Evolutionary conservation across 306 rosid genomes (phyloP).

Genomic region (Glycyrrhiza uralensis): DNA sequence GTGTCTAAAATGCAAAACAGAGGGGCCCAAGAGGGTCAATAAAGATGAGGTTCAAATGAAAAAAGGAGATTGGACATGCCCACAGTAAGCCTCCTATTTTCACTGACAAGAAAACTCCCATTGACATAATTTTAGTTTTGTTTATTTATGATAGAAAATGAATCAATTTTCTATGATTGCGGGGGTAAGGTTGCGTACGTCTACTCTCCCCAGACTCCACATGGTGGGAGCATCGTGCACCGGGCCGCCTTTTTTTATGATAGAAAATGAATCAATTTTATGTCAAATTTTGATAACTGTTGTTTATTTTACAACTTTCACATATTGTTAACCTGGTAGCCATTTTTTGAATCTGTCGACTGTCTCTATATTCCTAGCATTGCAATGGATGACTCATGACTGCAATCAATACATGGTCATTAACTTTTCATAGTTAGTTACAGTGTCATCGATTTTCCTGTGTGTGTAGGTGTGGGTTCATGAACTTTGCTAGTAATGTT

Average conservation of each 20-base stretch:
- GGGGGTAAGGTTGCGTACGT: too few relatives aligned
- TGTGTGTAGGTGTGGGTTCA: constrained; percentile 68
- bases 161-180: constrained; percentile 12
- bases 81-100: constrained; percentile 49
- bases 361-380: too few relatives aligned
- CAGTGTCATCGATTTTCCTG: constrained; percentile 12
- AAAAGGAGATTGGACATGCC: constrained; percentile 91
- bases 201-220: too few relatives aligned
- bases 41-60: constrained; percentile 47
- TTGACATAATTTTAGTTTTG: constrained; percentile 6
- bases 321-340: not conserved
- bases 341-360: not conserved
- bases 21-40: constrained; percentile 47
- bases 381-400: not conserved
- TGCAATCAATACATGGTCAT: not conserved
- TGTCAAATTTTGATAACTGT: not conserved
- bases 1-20: constrained; percentile 70
- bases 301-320: not conserved
- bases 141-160: not conserved
- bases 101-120: not conserved
- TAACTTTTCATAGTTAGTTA: not conserved
- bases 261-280: constrained; percentile 9
- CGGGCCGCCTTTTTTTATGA: not conserved
- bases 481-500: constrained; percentile 73
- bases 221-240: too few relatives aligned